Evolutionary conservation across 371 early-diverging fungal species (phyloP).

Genomic region (Mucor mucedo): DNA sequence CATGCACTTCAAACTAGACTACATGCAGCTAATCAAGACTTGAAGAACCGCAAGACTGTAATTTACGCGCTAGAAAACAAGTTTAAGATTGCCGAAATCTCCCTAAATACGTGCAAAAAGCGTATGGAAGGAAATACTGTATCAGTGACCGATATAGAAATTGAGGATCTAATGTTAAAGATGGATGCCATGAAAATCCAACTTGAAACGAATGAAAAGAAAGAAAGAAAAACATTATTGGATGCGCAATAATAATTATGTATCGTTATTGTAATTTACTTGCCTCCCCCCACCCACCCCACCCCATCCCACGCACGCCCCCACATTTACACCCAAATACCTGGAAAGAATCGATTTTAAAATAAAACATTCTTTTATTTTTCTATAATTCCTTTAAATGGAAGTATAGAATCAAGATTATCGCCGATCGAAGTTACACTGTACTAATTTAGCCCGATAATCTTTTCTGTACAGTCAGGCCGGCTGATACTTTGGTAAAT

Average conservation of each 20-base stretch:
- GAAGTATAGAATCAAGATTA: not conserved
- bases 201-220: constrained; percentile 24
- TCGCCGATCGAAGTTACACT: no score
- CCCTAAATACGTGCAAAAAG: constrained; percentile 14
- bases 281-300: not conserved
- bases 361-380: not conserved
- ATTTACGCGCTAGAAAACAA: constrained; percentile 23
- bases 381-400: not conserved
- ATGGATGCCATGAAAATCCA: constrained; percentile 38
- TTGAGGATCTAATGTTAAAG: constrained; percentile 30
- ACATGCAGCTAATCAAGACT: constrained; percentile 23
- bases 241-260: constrained; percentile 3
- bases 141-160: constrained; percentile 28
- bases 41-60: constrained; percentile 11
- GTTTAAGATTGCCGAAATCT: constrained; percentile 13
- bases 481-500: no score
- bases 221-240: constrained; percentile 15
- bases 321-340: not conserved
- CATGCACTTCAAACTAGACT: constrained; percentile 18
- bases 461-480: no score
- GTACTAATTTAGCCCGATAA: no score
- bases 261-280: constrained; percentile 1
- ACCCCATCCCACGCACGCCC: not conserved
- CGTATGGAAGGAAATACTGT: constrained; percentile 8
- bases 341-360: not conserved